Conservation (phyloP, 306 rosid genomes). For the Medicago arabica region DNA sequence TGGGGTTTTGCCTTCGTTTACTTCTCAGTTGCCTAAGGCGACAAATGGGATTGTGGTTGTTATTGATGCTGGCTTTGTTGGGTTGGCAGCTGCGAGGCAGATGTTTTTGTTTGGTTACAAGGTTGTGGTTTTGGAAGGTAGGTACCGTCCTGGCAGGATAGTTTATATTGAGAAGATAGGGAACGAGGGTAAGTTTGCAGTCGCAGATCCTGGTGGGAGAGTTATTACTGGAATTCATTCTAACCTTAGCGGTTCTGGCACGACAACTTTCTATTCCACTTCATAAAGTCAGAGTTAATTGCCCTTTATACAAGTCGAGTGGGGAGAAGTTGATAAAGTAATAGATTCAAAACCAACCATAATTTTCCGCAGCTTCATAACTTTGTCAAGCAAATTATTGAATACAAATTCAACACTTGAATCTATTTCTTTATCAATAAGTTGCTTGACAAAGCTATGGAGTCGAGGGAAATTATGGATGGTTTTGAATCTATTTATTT, state of each 20-base stretch:
- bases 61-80: conserved; percentile 91
- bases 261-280: conserved; percentile 93
- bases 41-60: conserved; percentile 72
- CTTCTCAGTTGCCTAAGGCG: conserved; percentile 64
- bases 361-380: conserved; percentile 82
- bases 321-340: conserved; percentile 64
- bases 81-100: conserved; percentile 93
- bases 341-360: conserved; percentile 81
- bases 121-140: conserved; percentile 85
- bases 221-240: conserved; percentile 95
- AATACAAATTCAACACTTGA: conserved; percentile 70
- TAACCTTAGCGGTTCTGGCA: conserved; percentile 92
- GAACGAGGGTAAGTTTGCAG: conserved; percentile 62
- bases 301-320: conserved; percentile 86
- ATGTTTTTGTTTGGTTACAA: conserved; percentile 82
- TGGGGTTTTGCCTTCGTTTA: conserved; percentile 77
- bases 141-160: conserved; percentile 90
- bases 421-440: conserved; percentile 63
- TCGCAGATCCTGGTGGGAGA: conserved; percentile 85
- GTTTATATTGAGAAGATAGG: conserved; percentile 93
- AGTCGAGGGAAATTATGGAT: conserved; percentile 82
- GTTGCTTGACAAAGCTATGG: conserved; percentile 91
- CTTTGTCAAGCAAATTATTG: conserved; percentile 88
- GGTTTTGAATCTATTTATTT: conserved; percentile 68
- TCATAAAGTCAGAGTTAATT: conserved; percentile 87